Base-by-base conservation (phyloP, 768 basidiomycete genomes). In the Tricholoma hemisulphureum region DNA sequence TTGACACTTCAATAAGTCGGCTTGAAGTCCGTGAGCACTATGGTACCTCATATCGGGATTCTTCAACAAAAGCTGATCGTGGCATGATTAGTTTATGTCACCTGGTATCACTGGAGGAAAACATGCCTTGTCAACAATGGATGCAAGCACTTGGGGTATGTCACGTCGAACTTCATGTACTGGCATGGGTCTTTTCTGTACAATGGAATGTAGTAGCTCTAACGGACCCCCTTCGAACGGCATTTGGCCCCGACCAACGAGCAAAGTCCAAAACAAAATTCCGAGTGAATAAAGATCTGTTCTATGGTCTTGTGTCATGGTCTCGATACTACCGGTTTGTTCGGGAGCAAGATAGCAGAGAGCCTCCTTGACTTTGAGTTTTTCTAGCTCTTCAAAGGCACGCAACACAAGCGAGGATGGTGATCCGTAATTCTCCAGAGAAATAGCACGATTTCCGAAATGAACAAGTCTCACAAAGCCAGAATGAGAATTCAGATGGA, bases 231-330 rank as follows among this genome's bases (percentile, higher is more conserved):
- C 85, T 65, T 85, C 84, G 54, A 84, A 84, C 0, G 82, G 83
- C 78, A 84, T 82, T 62, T 81, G 81, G 0, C 83, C 87, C 34
- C 84, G 77, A 21, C 88, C 87, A 14, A 88, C 86, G n/a, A 89
- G 75, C 3, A 89, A 73, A 9, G 86, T 87, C 87, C 87, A 89
- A 66, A 88, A 88, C 62, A 88, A 67, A 57, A 88, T 82, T 2
- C 89, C 89, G 6, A 89, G 76, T 0, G 87, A 86, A 67, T 91
- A 89, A 26, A 91, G 70, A 69, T 91, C 89, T 11, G 89, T 88
- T 57, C 87, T 70, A 61, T 88, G 86, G 65, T 91, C 88, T 63
- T 88, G 87, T 2, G 81, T 78, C 69, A 84, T 83, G 5, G 85
- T 86, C 67, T 88, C 87, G 59, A 84, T 84, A 63, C 86, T 84